A percentile compares a stretch with the other conserved stretches of the same genome.
phyloP scores from a whole-genome alignment of 768 basidiomycete species.

The Russula griseocarnosa region DNA sequence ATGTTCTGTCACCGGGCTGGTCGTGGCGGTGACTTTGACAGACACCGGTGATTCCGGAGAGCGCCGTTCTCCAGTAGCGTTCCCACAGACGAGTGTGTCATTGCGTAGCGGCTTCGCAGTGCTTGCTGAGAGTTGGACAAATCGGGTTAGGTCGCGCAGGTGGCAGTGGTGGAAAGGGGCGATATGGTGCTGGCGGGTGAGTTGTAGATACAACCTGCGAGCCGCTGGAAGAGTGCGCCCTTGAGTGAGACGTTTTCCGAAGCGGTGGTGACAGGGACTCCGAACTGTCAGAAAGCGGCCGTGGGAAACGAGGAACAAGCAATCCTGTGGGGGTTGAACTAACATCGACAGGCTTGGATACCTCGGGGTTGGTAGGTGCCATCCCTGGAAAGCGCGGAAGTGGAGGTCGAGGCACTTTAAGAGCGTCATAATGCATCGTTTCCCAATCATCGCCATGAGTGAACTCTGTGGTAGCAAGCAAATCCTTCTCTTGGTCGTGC shows the following conservation, averaged over 20 bases:
- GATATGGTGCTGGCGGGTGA: slow-evolving; percentile 55
- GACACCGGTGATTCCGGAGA: slow-evolving; percentile 35
- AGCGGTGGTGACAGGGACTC: too few species aligned
- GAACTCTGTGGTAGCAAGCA: slow-evolving; percentile 97
- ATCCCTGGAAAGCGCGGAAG: slow-evolving; percentile 22
- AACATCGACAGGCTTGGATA: slow-evolving; percentile 15
- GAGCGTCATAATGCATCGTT: slow-evolving; percentile 47
- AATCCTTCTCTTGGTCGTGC: slow-evolving; percentile 94
- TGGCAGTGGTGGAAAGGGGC: slow-evolving; percentile 71
- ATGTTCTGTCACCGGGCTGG: slow-evolving; percentile 21
- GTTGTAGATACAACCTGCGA: slow-evolving; percentile 15
- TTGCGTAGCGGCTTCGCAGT: slow-evolving; percentile 39
- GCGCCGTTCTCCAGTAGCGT: slow-evolving; percentile 63
- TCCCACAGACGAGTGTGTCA: slow-evolving; percentile 54
- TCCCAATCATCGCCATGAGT: slow-evolving; percentile 89
- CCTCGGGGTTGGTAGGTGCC: slow-evolving; percentile 18
- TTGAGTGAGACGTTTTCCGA: too few species aligned
- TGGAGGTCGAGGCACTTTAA: slow-evolving; percentile 35
- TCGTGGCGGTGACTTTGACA: slow-evolving; percentile 26
- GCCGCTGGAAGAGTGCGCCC: slow-evolving; percentile 29
- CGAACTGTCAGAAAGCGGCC: too few species aligned
- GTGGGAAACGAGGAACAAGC: too few species aligned
- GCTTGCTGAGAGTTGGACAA: slow-evolving; percentile 84
- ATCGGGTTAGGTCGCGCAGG: slow-evolving; percentile 63
- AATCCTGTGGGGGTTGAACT: too few species aligned